These are phyloP conservation scores for Cercospora beticola DNA, from an alignment of 2,329 filamentous ascomycete species.

Conservation along the genomic window DNA sequence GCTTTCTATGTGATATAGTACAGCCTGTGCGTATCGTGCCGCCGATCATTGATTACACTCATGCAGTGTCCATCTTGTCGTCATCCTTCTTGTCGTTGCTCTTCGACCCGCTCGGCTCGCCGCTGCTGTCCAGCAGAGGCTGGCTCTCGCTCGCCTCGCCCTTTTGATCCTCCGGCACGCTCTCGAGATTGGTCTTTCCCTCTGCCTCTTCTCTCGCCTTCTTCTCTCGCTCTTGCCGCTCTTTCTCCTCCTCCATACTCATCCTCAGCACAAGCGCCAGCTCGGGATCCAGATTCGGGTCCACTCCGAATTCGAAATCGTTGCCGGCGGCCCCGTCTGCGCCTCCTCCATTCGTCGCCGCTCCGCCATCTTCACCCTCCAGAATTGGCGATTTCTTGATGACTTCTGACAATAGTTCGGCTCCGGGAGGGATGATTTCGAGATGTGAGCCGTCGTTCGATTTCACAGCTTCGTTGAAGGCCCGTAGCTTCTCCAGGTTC, in stretches of 20 bases:
- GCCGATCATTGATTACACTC: background rate
- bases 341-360: constrained; percentile 52
- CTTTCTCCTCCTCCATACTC: constrained; percentile 98
- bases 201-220: constrained; percentile 67
- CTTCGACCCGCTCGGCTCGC: constrained; percentile 29
- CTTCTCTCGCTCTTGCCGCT: constrained; percentile 81
- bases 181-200: constrained; percentile 73
- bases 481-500: constrained; percentile 82
- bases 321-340: constrained; percentile 51
- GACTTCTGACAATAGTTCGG: constrained; percentile 88
- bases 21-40: background rate
- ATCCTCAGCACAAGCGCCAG: constrained; percentile 90
- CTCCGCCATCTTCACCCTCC: constrained; percentile 71
- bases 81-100: constrained; percentile 33
- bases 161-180: constrained; percentile 66
- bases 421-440: constrained; percentile 84
- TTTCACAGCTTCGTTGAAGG: constrained; percentile 92
- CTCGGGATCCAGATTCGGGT: constrained; percentile 89
- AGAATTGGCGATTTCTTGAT: constrained; percentile 87
- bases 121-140: constrained; percentile 44
- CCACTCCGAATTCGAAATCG: constrained; percentile 84
- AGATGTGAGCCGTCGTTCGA: constrained; percentile 87
- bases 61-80: constrained; percentile 38
- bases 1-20: constrained; percentile 6
- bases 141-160: constrained; percentile 60